Evolutionary conservation across 306 rosid species (phyloP), one percentile per base, ranked within the genome.

Genomic region (Inga oerstediana): DNA sequence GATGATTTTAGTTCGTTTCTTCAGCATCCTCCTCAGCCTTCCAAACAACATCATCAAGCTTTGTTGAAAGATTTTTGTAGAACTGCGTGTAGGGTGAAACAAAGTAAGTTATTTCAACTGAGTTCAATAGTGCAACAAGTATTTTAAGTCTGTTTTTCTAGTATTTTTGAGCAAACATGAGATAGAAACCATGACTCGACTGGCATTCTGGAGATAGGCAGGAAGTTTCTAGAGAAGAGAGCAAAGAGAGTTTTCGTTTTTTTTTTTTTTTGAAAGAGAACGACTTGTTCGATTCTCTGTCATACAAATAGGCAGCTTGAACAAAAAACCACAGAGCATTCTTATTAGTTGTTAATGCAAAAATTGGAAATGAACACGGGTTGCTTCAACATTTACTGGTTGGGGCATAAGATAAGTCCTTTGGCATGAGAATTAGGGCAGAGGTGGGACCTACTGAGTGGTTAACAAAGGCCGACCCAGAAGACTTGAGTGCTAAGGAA

Each of bases 1-100:
- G 37, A 11, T 12, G 73, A 62, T 67, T 74, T 91, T 83, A 90
- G 64, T 92, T 87, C 41, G 45, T 73, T 85, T 83, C 87, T 81
- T 78, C 86, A 92, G 89, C 78, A 79, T 95, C 99, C 67, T 96
- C 99, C 77, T 93, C 99, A 17, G 93, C 90, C 89, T 91, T 93
- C 99, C 99, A 96, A 70, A 96, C 99, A 62, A 96, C 97, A 73
- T 94, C 97, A 2, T 96, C 94, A 82, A 96, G 87, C 76, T 86
- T 72, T 41, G 90, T 92, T 73, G 99, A 94, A 43, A 96, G 97
- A 72, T 77, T 96, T 71, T 93, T 96, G 89, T 93, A 96, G 89
- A 96, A 93, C 99, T 96, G 94, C 90, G 87, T 19, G 13, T 4
- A 64, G 24, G 27, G 67, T 8, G 52, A 73, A 74, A 8, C 79